A percentile compares a stretch with the other conserved stretches of the same genome.
phyloP scores from a whole-genome alignment of 2,329 filamentous ascomycete species.

The Trichoderma breve region DNA sequence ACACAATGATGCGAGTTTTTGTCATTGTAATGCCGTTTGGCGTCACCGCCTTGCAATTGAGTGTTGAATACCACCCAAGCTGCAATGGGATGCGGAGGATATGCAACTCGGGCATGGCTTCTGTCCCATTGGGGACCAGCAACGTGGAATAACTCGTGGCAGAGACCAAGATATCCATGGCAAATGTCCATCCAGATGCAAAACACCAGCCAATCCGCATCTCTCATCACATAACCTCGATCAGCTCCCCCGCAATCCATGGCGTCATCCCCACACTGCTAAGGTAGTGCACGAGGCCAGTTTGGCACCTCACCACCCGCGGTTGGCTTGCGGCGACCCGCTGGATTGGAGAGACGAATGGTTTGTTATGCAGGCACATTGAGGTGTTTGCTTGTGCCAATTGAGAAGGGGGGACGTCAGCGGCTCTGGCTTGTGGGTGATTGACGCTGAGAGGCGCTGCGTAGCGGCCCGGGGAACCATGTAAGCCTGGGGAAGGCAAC shows the following conservation, averaged over 20 bases:
- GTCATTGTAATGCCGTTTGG: neutral
- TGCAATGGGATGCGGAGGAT: conserved; percentile 1
- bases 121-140: conserved; percentile 4
- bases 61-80: neutral
- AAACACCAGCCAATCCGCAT: conserved; percentile 14
- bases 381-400: neutral
- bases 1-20: neutral
- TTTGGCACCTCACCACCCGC: conserved; percentile 11
- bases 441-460: conserved; percentile 15
- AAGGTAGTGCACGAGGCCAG: conserved; percentile 17
- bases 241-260: conserved; percentile 36
- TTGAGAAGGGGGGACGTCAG: neutral
- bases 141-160: neutral
- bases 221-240: conserved; percentile 20
- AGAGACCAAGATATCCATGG: conserved; percentile 5
- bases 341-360: neutral
- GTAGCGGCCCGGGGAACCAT: conserved; percentile 13
- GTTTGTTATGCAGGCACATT: conserved; percentile 12
- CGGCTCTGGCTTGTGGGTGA: conserved; percentile 1
- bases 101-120: neutral
- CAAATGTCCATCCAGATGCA: neutral
- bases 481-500: neutral
- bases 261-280: conserved; percentile 32
- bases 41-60: conserved; percentile 10
- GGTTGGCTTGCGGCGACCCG: conserved; percentile 14